Evolutionary conservation across 169 alveolate genomes (phyloP).

Genomic region (Cryptosporidium felis): DNA sequence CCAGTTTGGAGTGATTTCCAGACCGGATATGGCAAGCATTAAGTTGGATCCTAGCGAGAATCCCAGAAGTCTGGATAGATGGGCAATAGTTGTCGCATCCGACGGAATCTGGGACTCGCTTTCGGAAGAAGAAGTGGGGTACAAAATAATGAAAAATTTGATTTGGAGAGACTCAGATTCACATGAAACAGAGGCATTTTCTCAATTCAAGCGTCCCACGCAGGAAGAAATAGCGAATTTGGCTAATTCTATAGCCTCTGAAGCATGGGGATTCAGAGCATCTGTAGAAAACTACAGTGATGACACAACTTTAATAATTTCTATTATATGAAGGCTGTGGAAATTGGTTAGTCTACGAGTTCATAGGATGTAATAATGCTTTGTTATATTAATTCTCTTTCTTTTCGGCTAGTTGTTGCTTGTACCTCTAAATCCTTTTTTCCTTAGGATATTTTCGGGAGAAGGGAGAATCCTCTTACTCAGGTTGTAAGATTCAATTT

Average conservation of each 20-base stretch:
- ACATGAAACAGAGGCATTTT: background rate
- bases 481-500: slow-evolving; percentile 18
- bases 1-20: slow-evolving; percentile 83
- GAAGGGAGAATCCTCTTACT: slow-evolving; percentile 41
- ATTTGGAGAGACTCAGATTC: slow-evolving; percentile 24
- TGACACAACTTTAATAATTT: slow-evolving; percentile 48
- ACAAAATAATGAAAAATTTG: slow-evolving; percentile 21
- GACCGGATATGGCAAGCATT: slow-evolving; percentile 76
- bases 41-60: slow-evolving; percentile 69
- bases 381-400: slow-evolving; percentile 4
- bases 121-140: slow-evolving; percentile 68
- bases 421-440: slow-evolving; percentile 53
- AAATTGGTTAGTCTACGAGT: background rate
- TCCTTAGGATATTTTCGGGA: slow-evolving; percentile 36
- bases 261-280: slow-evolving; percentile 64
- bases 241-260: background rate
- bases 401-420: background rate
- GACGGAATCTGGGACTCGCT: slow-evolving; percentile 68
- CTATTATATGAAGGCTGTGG: background rate
- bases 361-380: slow-evolving; percentile 24
- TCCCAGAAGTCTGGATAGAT: background rate
- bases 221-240: slow-evolving; percentile 23
- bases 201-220: background rate
- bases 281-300: slow-evolving; percentile 65
- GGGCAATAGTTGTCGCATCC: slow-evolving; percentile 67